These are phyloP conservation scores for Dimargaris verticillata DNA, from an alignment of 192 early-diverging fungal species.

Conservation along the genomic window DNA sequence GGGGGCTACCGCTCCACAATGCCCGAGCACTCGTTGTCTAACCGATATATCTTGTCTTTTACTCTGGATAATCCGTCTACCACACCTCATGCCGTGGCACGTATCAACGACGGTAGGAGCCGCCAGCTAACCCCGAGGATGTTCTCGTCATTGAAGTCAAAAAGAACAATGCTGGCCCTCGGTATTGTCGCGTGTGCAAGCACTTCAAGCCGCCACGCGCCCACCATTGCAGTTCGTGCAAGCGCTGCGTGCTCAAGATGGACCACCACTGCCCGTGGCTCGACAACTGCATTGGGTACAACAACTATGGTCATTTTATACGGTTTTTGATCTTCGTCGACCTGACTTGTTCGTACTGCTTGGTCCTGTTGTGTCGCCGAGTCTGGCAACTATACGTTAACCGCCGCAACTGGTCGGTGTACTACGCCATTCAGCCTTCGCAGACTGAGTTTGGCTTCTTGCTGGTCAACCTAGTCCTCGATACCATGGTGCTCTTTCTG, in stretches of 20 bases:
- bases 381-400: constrained; percentile 28
- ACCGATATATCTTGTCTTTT: constrained; percentile 12
- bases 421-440: constrained; percentile 25
- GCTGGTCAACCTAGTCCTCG: constrained; percentile 55
- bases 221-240: constrained; percentile 64
- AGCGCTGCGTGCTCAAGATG: constrained; percentile 67
- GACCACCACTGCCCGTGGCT: constrained; percentile 90
- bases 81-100: too few species aligned
- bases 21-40: constrained; percentile 6
- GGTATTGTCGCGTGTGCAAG: constrained; percentile 46
- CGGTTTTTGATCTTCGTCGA: constrained; percentile 62
- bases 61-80: neutral
- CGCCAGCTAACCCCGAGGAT: constrained; percentile 22
- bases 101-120: constrained; percentile 19
- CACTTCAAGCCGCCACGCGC: constrained; percentile 55
- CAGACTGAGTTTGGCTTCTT: constrained; percentile 51
- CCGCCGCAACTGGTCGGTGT: constrained; percentile 12
- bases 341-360: constrained; percentile 35
- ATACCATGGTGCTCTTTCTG: constrained; percentile 45
- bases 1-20: constrained; percentile 12
- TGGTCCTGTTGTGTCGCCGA: constrained; percentile 33
- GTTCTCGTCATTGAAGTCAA: constrained; percentile 45
- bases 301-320: constrained; percentile 55
- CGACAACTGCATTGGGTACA: constrained; percentile 68
- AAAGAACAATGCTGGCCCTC: constrained; percentile 41